Conservation (phyloP, 305 asterid genomes). For the Solanum chacoense region DNA sequence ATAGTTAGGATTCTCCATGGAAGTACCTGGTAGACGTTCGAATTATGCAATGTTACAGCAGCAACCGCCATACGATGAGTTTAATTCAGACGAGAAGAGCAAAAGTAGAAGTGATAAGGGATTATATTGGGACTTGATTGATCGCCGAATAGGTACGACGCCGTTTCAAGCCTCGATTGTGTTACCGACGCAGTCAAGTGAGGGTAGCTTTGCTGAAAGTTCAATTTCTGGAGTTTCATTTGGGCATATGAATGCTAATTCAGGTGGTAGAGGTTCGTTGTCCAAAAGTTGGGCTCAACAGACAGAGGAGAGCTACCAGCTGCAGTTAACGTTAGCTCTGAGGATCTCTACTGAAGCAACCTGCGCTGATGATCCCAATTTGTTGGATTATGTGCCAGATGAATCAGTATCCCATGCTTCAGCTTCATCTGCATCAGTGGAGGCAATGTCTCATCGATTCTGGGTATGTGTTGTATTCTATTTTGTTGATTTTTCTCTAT, state of each 20-base stretch:
- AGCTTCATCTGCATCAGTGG: constrained; percentile 30
- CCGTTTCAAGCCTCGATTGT: not conserved
- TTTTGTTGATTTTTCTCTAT: not conserved
- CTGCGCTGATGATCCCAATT: constrained; percentile 74
- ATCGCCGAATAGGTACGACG: not conserved
- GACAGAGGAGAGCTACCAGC: constrained; percentile 92
- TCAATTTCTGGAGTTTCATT: not conserved
- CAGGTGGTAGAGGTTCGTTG: constrained; percentile 32
- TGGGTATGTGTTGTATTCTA: constrained; percentile 39
- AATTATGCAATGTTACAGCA: not conserved
- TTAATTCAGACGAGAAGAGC: not conserved
- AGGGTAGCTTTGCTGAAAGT: not conserved
- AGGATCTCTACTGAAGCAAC: constrained; percentile 77
- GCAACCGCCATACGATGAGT: not conserved
- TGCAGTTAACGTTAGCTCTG: constrained; percentile 84
- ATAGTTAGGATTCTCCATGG: not conserved
- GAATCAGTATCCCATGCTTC: constrained; percentile 36
- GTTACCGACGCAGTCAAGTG: not conserved
- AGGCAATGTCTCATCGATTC: constrained; percentile 74
- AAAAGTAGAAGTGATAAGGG: not conserved
- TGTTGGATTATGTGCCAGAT: constrained; percentile 57
- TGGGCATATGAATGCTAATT: not conserved
- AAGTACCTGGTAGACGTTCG: not conserved
- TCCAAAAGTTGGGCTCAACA: constrained; percentile 94
- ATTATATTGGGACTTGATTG: not conserved